Base-by-base conservation (phyloP, 164 flowering plant genomes). In the Cinnamomum chago region DNA sequence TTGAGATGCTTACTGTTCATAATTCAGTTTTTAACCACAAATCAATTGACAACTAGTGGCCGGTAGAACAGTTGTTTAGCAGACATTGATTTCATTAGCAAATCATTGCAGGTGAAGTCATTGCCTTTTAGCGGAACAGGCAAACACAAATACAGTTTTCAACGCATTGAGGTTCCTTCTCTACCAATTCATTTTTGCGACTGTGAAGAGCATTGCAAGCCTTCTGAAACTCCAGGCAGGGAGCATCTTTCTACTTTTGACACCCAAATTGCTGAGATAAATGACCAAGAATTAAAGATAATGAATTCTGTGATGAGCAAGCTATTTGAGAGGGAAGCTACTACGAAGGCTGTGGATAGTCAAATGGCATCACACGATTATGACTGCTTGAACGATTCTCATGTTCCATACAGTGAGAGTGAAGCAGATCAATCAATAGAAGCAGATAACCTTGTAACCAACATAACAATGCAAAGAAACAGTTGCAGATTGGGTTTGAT, bases 71-170 rank as follows among this genome's bases (percentile, higher is more conserved):
- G 9, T 58, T 11, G 22, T 58, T 17, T n/a, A 58, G 5, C 22
- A 14, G 22, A 14, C 62, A 58, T n/a, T 58, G 62, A 58, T 17
- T 58, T 58, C 47, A 1, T 40, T 40, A 40, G 47, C 47, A 7
- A 7, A 5, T 33, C 50, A 65, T 58, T 84, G 78, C 85, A 92
- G 99, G 83, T 93, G 40, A 95, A 88, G 74, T 33, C 86, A 28
- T 35, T 95, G 73, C 96, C 96, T 52, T 82, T 82, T 33, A 77
- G 77, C 74, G 99, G 99, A 76, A 85, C 90, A 22, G 98, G 99
- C 73, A 95, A 92, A 80, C 99, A 95, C 85, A 93, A 92, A 75
- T 95, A 93, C 85, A 93, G 97, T 79, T 95, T 95, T 79, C 95
- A 85, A 58, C 92, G 91, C 18, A 76, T 90, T 64, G 84, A 86